Conservation (phyloP, 2,329 filamentous ascomycete genomes). For the Fusarium heterosporum region DNA sequence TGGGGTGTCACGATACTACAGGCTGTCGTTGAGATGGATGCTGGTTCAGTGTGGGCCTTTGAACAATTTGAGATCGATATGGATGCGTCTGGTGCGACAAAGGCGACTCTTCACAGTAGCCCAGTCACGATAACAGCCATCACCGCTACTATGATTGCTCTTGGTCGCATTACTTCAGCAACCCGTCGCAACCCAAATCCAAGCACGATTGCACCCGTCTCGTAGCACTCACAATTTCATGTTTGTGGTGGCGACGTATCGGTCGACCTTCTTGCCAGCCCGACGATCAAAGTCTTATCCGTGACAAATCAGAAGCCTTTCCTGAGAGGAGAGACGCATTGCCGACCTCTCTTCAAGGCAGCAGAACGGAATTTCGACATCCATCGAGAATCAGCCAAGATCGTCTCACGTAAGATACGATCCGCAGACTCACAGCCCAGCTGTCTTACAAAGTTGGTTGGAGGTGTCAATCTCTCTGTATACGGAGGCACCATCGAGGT, state of each 20-base stretch:
- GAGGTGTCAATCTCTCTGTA: slow-evolving; percentile 21
- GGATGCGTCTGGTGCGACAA: slow-evolving; percentile 20
- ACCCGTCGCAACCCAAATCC: slow-evolving; percentile 1
- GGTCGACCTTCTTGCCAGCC: slow-evolving; percentile 1
- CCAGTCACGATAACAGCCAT: slow-evolving; percentile 24
- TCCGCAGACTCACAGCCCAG: slow-evolving; percentile 34
- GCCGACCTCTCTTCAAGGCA: slow-evolving; percentile 23
- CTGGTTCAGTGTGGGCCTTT: slow-evolving; percentile 35
- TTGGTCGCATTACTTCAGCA: slow-evolving; percentile 11
- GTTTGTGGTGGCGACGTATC: background rate
- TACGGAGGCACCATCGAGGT: slow-evolving; percentile 24
- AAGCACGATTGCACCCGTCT: background rate
- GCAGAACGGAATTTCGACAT: slow-evolving; percentile 20
- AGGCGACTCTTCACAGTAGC: slow-evolving; percentile 30
- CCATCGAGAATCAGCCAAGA: slow-evolving; percentile 4
- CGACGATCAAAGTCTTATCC: background rate
- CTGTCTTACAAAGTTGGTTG: slow-evolving; percentile 20
- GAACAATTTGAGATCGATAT: slow-evolving; percentile 34
- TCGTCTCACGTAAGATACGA: slow-evolving; percentile 32
- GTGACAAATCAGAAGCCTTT: slow-evolving; percentile 19
- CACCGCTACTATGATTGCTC: slow-evolving; percentile 15
- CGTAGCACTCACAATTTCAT: background rate
- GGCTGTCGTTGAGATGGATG: slow-evolving; percentile 34
- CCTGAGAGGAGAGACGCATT: slow-evolving; percentile 6
- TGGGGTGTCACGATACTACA: slow-evolving; percentile 37